Percentiles rank a stretch among this genome's conserved stretches.
phyloP scores from a whole-genome alignment of 2,329 filamentous ascomycete genomes.

The Cryphonectria naterciae region DNA sequence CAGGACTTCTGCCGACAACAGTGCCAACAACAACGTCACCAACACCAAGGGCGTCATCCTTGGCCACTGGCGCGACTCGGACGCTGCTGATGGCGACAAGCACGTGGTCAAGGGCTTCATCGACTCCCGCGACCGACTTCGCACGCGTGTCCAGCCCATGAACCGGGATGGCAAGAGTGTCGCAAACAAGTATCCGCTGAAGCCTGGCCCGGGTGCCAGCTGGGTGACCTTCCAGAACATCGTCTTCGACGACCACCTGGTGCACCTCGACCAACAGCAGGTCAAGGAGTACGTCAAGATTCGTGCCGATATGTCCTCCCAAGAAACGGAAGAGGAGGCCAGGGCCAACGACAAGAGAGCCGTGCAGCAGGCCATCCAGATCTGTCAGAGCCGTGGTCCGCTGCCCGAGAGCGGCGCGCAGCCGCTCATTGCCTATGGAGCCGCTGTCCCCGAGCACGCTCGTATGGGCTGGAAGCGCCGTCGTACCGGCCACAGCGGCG shows the following conservation, averaged over 20 bases:
- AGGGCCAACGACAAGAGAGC: conserved; percentile 47
- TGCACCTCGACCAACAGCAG: conserved; percentile 58
- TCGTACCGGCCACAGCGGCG: conserved; percentile 40
- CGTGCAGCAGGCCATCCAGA: conserved; percentile 51
- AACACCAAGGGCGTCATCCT: conserved; percentile 54
- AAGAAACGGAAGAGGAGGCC: conserved; percentile 45
- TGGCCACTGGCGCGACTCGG: conserved; percentile 65
- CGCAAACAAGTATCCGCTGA: conserved; percentile 51
- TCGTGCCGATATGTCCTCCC: conserved; percentile 43
- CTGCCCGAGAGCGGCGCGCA: conserved; percentile 47
- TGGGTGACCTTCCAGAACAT: conserved; percentile 68
- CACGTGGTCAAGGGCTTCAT: conserved; percentile 67
- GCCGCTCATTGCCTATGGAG: conserved; percentile 55
- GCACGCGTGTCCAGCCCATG: conserved; percentile 59
- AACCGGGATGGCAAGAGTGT: conserved; percentile 54
- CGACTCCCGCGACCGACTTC: conserved; percentile 62
- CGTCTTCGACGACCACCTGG: conserved; percentile 61
- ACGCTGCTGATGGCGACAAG: conserved; percentile 53
- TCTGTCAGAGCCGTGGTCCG: conserved; percentile 47
- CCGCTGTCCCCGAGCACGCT: conserved; percentile 50
- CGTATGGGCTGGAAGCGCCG: conserved; percentile 52
- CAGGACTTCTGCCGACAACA: conserved; percentile 30
- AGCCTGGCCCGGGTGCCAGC: conserved; percentile 63
- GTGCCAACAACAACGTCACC: conserved; percentile 35
- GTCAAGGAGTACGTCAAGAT: conserved; percentile 67